A percentile compares a stretch with the other conserved stretches of the same genome.
Conservation (phyloP, 192 early-diverging fungal species). For the Coemansia sp. region DNA sequence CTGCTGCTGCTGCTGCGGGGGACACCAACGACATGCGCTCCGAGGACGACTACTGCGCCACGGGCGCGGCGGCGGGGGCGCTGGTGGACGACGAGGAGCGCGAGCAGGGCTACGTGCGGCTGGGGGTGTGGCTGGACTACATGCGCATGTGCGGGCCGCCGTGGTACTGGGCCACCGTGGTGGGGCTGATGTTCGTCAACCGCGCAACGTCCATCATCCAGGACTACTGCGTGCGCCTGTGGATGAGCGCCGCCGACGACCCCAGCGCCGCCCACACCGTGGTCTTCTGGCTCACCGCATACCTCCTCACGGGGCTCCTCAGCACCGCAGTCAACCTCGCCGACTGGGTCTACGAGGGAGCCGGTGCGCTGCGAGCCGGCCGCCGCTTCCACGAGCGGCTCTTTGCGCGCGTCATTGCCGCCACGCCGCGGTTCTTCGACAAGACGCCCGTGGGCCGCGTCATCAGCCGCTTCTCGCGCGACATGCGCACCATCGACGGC, state of each 20-base stretch:
- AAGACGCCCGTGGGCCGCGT: constrained; percentile 87
- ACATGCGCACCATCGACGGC: constrained; percentile 84
- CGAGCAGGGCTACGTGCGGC: constrained; percentile 75
- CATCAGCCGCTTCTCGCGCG: constrained; percentile 86
- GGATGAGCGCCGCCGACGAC: constrained; percentile 39
- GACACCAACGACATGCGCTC: constrained; percentile 18
- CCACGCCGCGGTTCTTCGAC: constrained; percentile 87
- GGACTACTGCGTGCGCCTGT: constrained; percentile 68
- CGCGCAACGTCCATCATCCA: constrained; percentile 55
- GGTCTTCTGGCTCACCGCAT: constrained; percentile 62
- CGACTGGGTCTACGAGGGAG: constrained; percentile 21
- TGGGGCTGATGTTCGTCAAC: constrained; percentile 34
- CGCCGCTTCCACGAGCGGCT: constrained; percentile 59
- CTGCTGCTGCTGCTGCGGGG: background rate
- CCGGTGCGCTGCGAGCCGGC: constrained; percentile 56
- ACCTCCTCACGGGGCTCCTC: constrained; percentile 59
- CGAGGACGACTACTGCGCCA: constrained; percentile 44
- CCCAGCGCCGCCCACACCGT: constrained; percentile 1
- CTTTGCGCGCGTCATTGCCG: constrained; percentile 63
- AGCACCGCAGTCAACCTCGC: constrained; percentile 45
- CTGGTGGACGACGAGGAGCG: constrained; percentile 85
- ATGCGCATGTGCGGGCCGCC: constrained; percentile 66
- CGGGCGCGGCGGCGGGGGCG: constrained; percentile 39
- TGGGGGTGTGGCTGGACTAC: constrained; percentile 77
- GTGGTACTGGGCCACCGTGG: constrained; percentile 56